These are phyloP conservation scores for Colletotrichum camelliae DNA, from an alignment of 2,329 filamentous ascomycete species.

Conservation along the genomic window DNA sequence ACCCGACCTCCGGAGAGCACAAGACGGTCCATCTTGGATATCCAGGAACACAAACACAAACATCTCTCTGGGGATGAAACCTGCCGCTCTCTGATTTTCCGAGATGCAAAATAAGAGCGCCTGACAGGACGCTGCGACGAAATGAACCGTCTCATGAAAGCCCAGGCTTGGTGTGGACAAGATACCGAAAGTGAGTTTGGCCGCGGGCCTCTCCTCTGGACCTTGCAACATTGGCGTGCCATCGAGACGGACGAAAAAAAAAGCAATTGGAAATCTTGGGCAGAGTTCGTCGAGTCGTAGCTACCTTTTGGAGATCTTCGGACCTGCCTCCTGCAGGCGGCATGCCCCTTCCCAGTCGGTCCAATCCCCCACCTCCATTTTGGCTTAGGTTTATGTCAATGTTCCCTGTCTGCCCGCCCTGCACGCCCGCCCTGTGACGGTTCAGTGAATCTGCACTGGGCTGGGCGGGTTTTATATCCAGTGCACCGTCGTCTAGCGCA, in stretches of 20 bases:
- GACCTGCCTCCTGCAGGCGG: neutral
- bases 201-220: neutral
- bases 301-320: neutral
- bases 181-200: neutral
- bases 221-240: neutral
- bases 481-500: conserved; percentile 2
- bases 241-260: neutral
- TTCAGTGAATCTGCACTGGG: neutral
- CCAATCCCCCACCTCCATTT: neutral
- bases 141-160: neutral
- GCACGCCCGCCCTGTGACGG: conserved; percentile 8
- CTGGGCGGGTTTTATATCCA: neutral
- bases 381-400: neutral
- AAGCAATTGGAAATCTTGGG: neutral
- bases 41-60: neutral
- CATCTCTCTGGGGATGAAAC: neutral
- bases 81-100: neutral
- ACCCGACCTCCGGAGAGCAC: neutral
- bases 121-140: neutral
- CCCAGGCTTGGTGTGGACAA: neutral
- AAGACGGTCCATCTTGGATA: neutral
- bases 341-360: neutral
- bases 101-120: neutral
- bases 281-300: neutral
- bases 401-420: neutral